These are phyloP conservation scores for Auricularia sp. DNA, from an alignment of 768 basidiomycete genomes.

Conservation along the genomic window DNA sequence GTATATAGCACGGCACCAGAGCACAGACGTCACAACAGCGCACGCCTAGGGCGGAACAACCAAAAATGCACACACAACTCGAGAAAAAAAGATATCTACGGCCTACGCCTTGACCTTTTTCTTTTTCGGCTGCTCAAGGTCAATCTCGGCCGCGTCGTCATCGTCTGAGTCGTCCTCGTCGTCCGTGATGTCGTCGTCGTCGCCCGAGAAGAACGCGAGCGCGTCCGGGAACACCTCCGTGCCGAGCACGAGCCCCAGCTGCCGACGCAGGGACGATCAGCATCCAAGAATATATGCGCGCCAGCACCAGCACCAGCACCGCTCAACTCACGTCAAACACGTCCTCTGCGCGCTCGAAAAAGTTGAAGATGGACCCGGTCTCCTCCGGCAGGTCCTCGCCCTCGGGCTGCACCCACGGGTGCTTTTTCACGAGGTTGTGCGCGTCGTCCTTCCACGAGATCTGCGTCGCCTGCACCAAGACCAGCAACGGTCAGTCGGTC, in stretches of 20 bases:
- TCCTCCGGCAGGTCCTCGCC: constrained; percentile 50
- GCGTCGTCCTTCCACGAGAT: constrained; percentile 76
- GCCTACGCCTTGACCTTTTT: constrained; percentile 57
- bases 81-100: neutral
- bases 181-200: constrained; percentile 54
- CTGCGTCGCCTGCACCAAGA: constrained; percentile 40
- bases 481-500: neutral
- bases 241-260: constrained; percentile 66
- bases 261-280: neutral
- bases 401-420: constrained; percentile 49
- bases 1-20: neutral
- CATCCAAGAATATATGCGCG: neutral
- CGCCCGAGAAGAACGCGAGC: constrained; percentile 74
- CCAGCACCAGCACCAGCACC: neutral
- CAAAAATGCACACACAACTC: neutral
- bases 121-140: constrained; percentile 70
- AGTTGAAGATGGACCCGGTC: constrained; percentile 80
- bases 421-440: constrained; percentile 67
- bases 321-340: constrained; percentile 49
- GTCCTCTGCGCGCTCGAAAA: constrained; percentile 61
- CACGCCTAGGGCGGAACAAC: neutral
- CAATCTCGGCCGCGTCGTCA: constrained; percentile 62
- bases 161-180: constrained; percentile 50
- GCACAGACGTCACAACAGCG: neutral
- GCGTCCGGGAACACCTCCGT: constrained; percentile 75